phyloP scores from a whole-genome alignment of 2,329 filamentous ascomycete genomes.

The Chaetomium sp. region DNA sequence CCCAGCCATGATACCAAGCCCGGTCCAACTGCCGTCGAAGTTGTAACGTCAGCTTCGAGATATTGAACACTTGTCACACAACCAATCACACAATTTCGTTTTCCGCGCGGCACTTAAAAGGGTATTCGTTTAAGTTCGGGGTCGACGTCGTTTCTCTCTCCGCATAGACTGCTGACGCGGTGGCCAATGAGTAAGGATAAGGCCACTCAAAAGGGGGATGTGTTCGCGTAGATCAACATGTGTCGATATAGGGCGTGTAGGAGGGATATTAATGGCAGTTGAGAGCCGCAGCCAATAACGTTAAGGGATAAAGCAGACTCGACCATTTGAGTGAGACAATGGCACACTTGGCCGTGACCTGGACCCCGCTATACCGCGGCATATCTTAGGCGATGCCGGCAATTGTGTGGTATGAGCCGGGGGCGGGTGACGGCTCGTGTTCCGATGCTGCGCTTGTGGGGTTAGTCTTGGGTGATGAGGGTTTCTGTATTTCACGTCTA shows the following conservation, averaged over 20 bases:
- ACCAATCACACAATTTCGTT: neutral
- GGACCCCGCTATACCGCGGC: conserved; percentile 1
- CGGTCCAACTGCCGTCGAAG: neutral
- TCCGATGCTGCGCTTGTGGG: no score
- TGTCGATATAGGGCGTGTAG: conserved; percentile 4
- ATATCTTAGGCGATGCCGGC: conserved; percentile 3
- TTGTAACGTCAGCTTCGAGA: neutral
- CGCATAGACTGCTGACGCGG: neutral
- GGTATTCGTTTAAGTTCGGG: neutral
- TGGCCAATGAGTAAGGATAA: neutral
- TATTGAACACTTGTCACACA: neutral
- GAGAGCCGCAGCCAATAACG: neutral
- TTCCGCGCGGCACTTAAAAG: neutral
- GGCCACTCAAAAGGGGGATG: neutral
- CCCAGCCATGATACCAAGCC: neutral
- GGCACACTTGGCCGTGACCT: neutral
- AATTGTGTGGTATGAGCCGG: neutral
- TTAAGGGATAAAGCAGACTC: neutral
- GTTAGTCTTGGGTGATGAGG: no score
- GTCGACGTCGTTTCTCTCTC: neutral
- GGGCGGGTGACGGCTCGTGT: neutral
- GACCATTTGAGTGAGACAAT: neutral
- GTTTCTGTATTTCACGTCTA: no score
- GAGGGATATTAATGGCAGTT: conserved; percentile 5
- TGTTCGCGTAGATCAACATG: conserved; percentile 7